Conservation (phyloP, 805 yeast genomes). For the Candida morakotiae region DNA sequence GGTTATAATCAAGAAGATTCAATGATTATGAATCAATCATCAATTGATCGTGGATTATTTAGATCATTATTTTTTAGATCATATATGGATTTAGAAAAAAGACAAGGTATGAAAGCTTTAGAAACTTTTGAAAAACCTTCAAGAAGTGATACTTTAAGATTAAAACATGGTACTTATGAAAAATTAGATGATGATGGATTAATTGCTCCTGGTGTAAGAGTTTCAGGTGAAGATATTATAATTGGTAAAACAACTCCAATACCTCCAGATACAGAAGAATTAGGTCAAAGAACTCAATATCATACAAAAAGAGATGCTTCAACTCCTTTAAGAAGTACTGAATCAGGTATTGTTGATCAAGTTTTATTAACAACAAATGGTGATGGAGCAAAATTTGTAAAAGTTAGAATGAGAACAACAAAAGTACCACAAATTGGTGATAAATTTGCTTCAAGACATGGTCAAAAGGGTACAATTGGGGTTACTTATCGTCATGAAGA, state of each 20-base stretch:
- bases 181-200: constrained; percentile 97
- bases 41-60: constrained; percentile 94
- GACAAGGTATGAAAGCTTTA: constrained; percentile 97
- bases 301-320: constrained; percentile 99
- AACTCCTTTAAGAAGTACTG: constrained; percentile 94
- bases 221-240: constrained; percentile 97
- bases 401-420: constrained; percentile 98
- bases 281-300: constrained; percentile 97
- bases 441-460: constrained; percentile 98
- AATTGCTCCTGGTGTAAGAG: constrained; percentile 97
- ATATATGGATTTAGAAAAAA: constrained; percentile 97
- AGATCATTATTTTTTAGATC: constrained; percentile 94
- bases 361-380: constrained; percentile 95
- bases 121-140: constrained; percentile 98
- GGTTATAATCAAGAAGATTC: constrained; percentile 99
- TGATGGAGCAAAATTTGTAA: constrained; percentile 95
- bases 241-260: constrained; percentile 99
- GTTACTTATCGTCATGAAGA: constrained; percentile 97
- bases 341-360: constrained; percentile 97
- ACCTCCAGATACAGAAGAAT: constrained; percentile 98
- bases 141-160: constrained; percentile 87
- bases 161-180: constrained; percentile 97
- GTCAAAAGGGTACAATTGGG: constrained; percentile 99
- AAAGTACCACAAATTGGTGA: constrained; percentile 99
- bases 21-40: constrained; percentile 98